Evolutionary conservation across 192 early-diverging fungal species (phyloP).

Genomic region (Umbelopsis sp.): DNA sequence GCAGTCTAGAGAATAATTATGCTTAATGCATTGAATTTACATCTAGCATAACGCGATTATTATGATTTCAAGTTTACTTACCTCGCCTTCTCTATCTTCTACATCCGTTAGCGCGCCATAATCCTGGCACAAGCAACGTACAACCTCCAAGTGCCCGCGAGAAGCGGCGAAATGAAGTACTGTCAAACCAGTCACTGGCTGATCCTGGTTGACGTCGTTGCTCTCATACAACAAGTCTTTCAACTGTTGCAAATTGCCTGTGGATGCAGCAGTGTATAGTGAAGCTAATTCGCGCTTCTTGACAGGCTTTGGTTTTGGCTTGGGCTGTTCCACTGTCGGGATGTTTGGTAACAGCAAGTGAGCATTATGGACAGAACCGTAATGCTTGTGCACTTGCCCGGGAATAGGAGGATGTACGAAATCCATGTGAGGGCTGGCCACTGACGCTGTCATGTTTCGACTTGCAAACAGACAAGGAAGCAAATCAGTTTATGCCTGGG

Average conservation of each 20-base stretch:
- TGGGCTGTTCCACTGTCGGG: constrained; percentile 15
- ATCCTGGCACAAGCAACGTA: constrained; percentile 58
- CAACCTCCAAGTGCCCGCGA: constrained; percentile 59
- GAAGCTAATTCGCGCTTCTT: constrained; percentile 19
- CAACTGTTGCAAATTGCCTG: constrained; percentile 40
- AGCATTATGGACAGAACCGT: constrained; percentile 56
- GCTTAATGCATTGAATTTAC: too few species aligned
- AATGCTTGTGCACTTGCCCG: constrained; percentile 58
- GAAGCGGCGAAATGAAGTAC: constrained; percentile 64
- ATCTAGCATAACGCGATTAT: background rate
- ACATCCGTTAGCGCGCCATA: constrained; percentile 62
- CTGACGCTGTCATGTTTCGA: constrained; percentile 1
- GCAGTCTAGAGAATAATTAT: constrained; percentile 56
- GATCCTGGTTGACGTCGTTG: constrained; percentile 51
- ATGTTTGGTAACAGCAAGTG: constrained; percentile 46
- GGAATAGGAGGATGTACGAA: constrained; percentile 62
- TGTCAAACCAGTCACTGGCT: constrained; percentile 58
- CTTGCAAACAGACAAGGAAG: background rate
- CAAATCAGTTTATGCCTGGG: background rate
- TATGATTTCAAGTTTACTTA: constrained; percentile 30
- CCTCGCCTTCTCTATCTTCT: constrained; percentile 70
- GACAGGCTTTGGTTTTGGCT: constrained; percentile 19
- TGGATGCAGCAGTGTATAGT: constrained; percentile 31
- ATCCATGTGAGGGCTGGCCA: constrained; percentile 30
- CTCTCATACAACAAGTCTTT: constrained; percentile 48